phyloP scores from a whole-genome alignment of 768 basidiomycete genomes.

The Mrakia hoshinonis region DNA sequence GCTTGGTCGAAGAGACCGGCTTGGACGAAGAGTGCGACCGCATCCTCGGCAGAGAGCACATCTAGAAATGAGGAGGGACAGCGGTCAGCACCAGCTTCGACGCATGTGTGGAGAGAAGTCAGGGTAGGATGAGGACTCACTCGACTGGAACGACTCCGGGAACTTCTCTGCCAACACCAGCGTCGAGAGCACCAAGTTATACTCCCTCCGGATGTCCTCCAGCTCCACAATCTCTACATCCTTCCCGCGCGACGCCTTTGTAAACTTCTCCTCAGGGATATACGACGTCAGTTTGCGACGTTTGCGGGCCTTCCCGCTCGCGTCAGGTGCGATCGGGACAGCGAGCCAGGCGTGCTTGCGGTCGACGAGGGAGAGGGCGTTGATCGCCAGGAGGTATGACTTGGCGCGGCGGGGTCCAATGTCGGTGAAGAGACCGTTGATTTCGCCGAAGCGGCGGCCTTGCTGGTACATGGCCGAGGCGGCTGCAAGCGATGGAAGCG shows the following conservation, averaged over 20 bases:
- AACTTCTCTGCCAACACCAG: conserved; percentile 65
- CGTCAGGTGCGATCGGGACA: conserved; percentile 48
- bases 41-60: conserved; percentile 45
- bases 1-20: conserved; percentile 70
- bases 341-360: conserved; percentile 74
- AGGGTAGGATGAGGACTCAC: background rate
- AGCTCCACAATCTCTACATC: conserved; percentile 73
- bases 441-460: conserved; percentile 61
- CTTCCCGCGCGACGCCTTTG: conserved; percentile 47
- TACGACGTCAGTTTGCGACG: conserved; percentile 61
- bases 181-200: conserved; percentile 65
- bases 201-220: conserved; percentile 48
- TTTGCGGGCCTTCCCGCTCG: conserved; percentile 45
- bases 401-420: conserved; percentile 64
- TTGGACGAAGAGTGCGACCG: conserved; percentile 71
- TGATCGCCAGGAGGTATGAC: conserved; percentile 70
- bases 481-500: conserved; percentile 47
- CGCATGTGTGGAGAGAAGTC: background rate
- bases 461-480: conserved; percentile 89
- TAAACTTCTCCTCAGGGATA: conserved; percentile 67
- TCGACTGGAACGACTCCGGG: conserved; percentile 47
- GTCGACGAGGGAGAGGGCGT: conserved; percentile 74
- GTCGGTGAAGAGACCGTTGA: conserved; percentile 44
- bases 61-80: conserved; percentile 31
- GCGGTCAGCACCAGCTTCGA: background rate